Percentiles rank a stretch among this genome's conserved stretches.
Conservation (phyloP, 106 monocot genomes). For the Apostasia ramifera region DNA sequence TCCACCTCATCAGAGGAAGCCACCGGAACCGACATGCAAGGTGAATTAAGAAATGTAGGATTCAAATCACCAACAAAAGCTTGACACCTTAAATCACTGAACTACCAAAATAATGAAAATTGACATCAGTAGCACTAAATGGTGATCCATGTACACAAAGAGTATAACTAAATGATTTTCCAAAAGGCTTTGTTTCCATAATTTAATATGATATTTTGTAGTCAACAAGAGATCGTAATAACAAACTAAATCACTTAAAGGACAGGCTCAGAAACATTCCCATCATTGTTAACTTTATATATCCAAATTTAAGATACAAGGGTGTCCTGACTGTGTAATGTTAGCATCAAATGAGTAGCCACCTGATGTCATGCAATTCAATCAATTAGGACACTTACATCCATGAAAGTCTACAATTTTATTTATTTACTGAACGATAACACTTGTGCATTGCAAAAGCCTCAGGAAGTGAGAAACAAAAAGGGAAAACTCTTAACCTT, state of each 20-base stretch:
- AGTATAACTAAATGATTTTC: no score
- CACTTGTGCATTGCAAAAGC: no score
- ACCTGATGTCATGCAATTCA: no score
- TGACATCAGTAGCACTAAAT: background rate
- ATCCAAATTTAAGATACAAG: background rate
- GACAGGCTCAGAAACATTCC: background rate
- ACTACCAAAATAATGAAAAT: background rate
- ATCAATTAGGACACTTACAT: no score
- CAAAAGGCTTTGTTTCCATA: no score
- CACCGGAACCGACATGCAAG: constrained; percentile 5
- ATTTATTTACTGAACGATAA: no score
- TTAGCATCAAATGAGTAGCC: no score
- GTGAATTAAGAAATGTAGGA: background rate
- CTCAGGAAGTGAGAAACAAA: no score
- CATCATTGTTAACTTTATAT: background rate
- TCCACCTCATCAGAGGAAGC: background rate
- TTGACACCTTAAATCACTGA: background rate
- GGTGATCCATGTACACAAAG: background rate
- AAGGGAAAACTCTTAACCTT: no score
- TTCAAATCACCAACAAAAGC: background rate
- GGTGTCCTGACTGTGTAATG: background rate
- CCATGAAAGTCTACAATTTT: no score
- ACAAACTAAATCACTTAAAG: background rate
- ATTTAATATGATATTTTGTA: no score
- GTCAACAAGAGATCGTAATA: background rate